Conservation (phyloP, 345 rosid genomes). For the Mangifera indica region DNA sequence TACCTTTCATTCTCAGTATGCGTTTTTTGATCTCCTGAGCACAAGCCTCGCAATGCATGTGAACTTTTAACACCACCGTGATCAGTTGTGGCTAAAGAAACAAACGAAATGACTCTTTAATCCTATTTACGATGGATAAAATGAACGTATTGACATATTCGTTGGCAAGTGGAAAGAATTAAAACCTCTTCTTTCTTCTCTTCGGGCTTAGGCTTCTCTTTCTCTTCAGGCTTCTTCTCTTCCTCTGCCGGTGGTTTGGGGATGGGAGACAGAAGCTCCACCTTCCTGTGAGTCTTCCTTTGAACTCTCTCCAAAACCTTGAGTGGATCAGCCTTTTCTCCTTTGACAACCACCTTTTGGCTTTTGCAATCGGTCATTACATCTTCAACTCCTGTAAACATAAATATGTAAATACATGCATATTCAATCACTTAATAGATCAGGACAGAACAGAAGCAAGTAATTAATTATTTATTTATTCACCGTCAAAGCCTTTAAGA, state of each 20-base stretch:
- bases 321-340: constrained; percentile 87
- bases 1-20: constrained; percentile 85
- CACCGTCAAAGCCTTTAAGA: constrained; percentile 81
- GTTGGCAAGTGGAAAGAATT: background rate
- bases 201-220: constrained; percentile 53
- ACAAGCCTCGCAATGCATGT: constrained; percentile 98
- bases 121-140: background rate
- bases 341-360: constrained; percentile 85
- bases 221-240: constrained; percentile 53
- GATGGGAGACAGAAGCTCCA: constrained; percentile 84
- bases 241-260: constrained; percentile 67
- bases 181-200: constrained; percentile 78
- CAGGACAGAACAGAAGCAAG: background rate
- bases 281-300: constrained; percentile 78
- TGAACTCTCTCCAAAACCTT: constrained; percentile 78
- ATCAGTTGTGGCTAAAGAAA: constrained; percentile 57
- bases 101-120: background rate
- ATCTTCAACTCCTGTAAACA: constrained; percentile 70
- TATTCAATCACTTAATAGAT: background rate
- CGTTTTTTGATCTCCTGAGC: constrained; percentile 84
- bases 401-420: background rate
- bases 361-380: constrained; percentile 77
- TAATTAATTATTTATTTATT: background rate
- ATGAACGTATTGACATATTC: background rate
- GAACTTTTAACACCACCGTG: constrained; percentile 65